Conservation (phyloP, 2,329 filamentous ascomycete species). For the Pseudocercospora musae region DNA sequence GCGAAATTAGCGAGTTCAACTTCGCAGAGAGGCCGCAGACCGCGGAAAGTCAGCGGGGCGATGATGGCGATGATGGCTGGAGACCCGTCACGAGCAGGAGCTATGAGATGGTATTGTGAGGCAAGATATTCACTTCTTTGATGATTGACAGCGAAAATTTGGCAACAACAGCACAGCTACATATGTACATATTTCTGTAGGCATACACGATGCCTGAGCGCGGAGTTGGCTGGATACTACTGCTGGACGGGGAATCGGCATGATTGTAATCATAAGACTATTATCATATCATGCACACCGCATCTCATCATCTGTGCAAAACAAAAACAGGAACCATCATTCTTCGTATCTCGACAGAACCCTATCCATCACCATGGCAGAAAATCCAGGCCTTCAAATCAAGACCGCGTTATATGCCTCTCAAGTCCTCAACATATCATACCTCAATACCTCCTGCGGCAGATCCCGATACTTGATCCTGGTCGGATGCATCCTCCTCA, state of each 20-base stretch:
- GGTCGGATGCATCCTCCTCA: conserved; percentile 38
- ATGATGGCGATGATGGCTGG: background rate
- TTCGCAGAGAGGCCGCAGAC: background rate
- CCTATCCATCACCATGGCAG: no score
- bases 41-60: background rate
- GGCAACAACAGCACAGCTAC: background rate
- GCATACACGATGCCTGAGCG: background rate
- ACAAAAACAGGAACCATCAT: no score
- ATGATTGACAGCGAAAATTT: background rate
- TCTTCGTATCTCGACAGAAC: no score
- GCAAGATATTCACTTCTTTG: background rate
- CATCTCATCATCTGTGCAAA: background rate
- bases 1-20: background rate
- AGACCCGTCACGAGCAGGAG: background rate
- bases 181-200: background rate
- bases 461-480: conserved; percentile 38
- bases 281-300: background rate
- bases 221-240: background rate
- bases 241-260: background rate
- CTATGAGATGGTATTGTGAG: background rate
- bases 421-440: conserved; percentile 16
- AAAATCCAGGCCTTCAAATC: no score
- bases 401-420: background rate
- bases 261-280: background rate
- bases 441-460: conserved; percentile 34